Percentiles rank a stretch among this genome's conserved stretches.
These are phyloP conservation scores for Mrakia hoshinonis DNA, from an alignment of 768 basidiomycete species.

Conservation along the genomic window DNA sequence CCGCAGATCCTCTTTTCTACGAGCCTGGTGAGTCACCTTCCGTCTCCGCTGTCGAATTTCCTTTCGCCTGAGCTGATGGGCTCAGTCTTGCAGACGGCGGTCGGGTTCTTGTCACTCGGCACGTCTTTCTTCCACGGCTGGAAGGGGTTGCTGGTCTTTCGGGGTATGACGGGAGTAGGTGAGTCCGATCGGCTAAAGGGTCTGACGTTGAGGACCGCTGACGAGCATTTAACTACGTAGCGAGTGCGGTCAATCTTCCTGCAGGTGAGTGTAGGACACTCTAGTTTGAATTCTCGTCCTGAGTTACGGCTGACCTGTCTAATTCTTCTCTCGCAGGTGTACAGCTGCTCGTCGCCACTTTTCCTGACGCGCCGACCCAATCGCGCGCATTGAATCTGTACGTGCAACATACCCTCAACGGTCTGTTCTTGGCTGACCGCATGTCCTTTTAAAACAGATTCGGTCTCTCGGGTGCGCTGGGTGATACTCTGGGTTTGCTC, in stretches of 20 bases:
- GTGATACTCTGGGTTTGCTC: not conserved
- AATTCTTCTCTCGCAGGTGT: not conserved
- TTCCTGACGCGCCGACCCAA: not conserved
- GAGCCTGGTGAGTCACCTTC: not conserved
- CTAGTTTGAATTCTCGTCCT: not conserved
- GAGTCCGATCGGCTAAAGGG: not conserved
- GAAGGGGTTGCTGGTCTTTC: not conserved
- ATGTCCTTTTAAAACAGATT: not conserved
- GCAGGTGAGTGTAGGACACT: slow-evolving; percentile 2
- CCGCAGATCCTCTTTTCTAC: not conserved
- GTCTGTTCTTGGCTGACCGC: not conserved
- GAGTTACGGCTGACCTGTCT: not conserved
- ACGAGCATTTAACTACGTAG: not conserved
- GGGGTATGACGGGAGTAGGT: not conserved
- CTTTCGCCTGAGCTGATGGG: not conserved
- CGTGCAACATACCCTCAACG: not conserved
- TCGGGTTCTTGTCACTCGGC: not conserved
- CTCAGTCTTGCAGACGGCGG: not conserved
- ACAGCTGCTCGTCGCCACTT: not conserved
- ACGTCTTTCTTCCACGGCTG: not conserved
- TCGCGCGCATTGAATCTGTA: not conserved
- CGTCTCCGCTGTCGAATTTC: not conserved
- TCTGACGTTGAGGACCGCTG: not conserved
- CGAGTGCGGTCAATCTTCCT: not conserved
- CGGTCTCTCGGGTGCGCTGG: not conserved